These are phyloP conservation scores for Malbranchea cinnamomea DNA, from an alignment of 2,329 filamentous ascomycete genomes.

Conservation along the genomic window DNA sequence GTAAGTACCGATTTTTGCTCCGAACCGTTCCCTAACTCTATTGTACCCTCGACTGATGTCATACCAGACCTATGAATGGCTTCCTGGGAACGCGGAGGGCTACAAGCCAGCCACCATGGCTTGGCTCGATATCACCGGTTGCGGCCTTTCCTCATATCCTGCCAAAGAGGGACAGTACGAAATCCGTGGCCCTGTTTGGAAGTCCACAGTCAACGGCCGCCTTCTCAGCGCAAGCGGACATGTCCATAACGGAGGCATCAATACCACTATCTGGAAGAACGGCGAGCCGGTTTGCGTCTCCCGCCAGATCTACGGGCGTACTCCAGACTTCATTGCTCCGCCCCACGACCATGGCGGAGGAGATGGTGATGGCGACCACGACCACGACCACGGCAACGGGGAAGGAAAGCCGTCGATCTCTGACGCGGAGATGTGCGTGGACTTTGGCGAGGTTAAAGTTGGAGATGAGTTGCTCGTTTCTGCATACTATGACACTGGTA, in stretches of 20 bases:
- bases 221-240: conserved; percentile 2
- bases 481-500: conserved; percentile 3
- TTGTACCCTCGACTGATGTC: background rate
- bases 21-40: background rate
- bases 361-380: conserved; percentile 1
- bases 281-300: conserved; percentile 1
- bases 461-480: conserved; percentile 2
- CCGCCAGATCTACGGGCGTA: conserved; percentile 1
- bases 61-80: conserved; percentile 2
- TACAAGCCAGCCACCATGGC: conserved; percentile 4
- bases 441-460: conserved; percentile 2
- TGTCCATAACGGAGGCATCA: conserved; percentile 3
- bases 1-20: conserved; percentile 1
- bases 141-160: conserved; percentile 2
- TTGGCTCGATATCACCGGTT: conserved; percentile 5
- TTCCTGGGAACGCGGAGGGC: background rate
- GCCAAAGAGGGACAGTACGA: conserved; percentile 3
- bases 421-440: background rate
- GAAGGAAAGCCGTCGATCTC: conserved; percentile 2
- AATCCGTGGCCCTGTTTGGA: background rate
- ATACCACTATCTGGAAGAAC: conserved; percentile 4
- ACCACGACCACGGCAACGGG: background rate
- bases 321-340: conserved; percentile 2
- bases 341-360: background rate
- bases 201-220: conserved; percentile 1